Base-by-base conservation (phyloP, 2,329 filamentous ascomycete species). In the Stagonosporopsis chrysanthemi region DNA sequence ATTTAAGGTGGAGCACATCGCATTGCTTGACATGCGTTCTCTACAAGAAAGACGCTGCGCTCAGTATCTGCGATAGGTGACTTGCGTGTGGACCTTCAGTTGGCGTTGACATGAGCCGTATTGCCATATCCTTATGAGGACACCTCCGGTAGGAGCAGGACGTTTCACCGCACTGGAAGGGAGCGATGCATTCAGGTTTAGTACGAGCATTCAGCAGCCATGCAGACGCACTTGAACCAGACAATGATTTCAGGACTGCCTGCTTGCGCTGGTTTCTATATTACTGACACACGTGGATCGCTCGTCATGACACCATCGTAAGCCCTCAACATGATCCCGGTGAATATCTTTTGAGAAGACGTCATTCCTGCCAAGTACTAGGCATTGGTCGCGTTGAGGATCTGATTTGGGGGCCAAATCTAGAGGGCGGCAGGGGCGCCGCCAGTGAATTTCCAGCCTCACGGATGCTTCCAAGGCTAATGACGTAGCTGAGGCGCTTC, bases 401-500 rank as follows among this genome's bases (percentile, higher is more conserved):
- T 31, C n/a, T 36, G 17, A 5, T 33, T 28, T 26, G 31, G 39
- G 24, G 33, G 17, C 43, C 42, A 35, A 26, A 14, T 29, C 19
- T 11, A 14, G 8, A 9, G 38, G 24, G 19, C 24, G 36, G 43
- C 2, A 33, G 9, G 28, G 28, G 11, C 11, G 28, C 28, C 9
- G 28, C 11, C 28, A 35, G 19, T n/a, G 43, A 29, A 39, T 43
- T 45, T 8, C 26, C 45, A 50, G 56, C 56, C 56, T 50, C 50
- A 29, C 45, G 50, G 15, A n/a, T 19, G 19, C 19, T 19, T 19
- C 19, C 19, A 15, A 17, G 40, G 63, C 17, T 2, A 49, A 63
- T 69, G 67, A 69, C 65, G 65, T 69, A 57, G 17, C 2, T 7
- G 17, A 29, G 12, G 36, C 36, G 51, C 45, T 52, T 39, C 51